Conservation (phyloP, 345 rosid species). For the Camelina laxa region DNA sequence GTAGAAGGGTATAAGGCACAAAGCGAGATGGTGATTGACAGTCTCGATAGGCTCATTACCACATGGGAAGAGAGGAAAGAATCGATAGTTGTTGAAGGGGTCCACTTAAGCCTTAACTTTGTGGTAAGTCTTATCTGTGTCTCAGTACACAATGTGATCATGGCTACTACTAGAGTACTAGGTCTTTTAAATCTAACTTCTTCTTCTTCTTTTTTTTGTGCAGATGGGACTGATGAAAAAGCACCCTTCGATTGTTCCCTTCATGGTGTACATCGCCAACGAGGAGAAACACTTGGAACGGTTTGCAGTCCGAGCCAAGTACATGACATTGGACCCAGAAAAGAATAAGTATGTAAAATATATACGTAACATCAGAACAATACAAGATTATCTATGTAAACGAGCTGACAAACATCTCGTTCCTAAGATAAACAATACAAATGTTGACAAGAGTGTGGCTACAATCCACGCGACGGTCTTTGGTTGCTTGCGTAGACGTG, state of each 20-base stretch:
- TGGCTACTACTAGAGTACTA: background rate
- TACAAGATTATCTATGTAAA: conserved; percentile 93
- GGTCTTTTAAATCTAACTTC: background rate
- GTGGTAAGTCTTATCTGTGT: conserved; percentile 61
- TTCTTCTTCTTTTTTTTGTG: background rate
- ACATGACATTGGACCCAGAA: conserved; percentile 95
- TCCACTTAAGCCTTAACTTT: conserved; percentile 98
- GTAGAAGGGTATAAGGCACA: conserved; percentile 98
- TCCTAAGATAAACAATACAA: conserved; percentile 96
- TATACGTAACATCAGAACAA: conserved; percentile 90
- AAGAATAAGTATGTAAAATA: conserved; percentile 98
- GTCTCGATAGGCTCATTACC: conserved; percentile 96
- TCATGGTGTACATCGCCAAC: conserved; percentile 92
- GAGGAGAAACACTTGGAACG: conserved; percentile 98
- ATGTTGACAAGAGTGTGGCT: conserved; percentile 97
- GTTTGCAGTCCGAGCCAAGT: conserved; percentile 99
- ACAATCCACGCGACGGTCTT: conserved; percentile 96
- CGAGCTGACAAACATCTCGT: conserved; percentile 98
- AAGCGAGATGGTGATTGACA: conserved; percentile 99
- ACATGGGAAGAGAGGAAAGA: conserved; percentile 98
- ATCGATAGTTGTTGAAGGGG: conserved; percentile 97
- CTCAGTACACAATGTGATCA: conserved; percentile 23
- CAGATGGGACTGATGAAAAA: conserved; percentile 99
- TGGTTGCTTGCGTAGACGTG: conserved; percentile 91
- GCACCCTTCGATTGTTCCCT: conserved; percentile 96